phyloP scores from a whole-genome alignment of 768 basidiomycete genomes.

The Tulasnella calospora region DNA sequence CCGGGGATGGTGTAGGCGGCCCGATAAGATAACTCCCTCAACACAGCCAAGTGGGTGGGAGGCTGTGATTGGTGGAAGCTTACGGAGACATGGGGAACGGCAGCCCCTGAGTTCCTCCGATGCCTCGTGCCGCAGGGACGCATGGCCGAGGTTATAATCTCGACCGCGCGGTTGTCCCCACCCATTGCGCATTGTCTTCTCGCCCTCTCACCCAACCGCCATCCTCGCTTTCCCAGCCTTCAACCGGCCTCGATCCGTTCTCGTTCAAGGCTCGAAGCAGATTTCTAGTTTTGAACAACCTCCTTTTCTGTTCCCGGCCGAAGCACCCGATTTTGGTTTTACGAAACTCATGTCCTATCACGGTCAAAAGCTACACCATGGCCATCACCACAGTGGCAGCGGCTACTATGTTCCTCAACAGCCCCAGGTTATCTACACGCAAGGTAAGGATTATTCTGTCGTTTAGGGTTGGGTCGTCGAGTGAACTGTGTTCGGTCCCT shows the following conservation, averaged over 20 bases:
- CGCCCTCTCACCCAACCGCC: background rate
- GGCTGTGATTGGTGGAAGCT: background rate
- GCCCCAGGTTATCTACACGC: constrained; percentile 5
- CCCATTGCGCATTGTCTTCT: background rate
- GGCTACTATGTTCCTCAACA: constrained; percentile 4
- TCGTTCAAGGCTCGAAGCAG: background rate
- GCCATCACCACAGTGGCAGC: background rate
- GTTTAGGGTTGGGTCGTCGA: background rate
- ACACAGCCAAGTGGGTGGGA: background rate
- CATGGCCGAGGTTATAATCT: constrained; percentile 2
- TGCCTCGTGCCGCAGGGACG: background rate
- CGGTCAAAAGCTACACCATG: background rate
- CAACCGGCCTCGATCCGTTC: background rate
- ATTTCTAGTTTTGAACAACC: background rate
- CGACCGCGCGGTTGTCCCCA: background rate
- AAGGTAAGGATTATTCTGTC: background rate
- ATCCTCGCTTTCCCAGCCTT: background rate
- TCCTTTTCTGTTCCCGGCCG: background rate
- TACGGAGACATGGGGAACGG: background rate
- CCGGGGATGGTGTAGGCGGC: background rate
- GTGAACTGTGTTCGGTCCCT: background rate
- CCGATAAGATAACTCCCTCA: constrained; percentile 9
- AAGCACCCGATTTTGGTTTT: background rate
- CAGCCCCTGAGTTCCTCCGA: background rate
- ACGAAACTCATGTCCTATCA: background rate